These are phyloP conservation scores for Xylaria curta DNA, from an alignment of 495 filamentous ascomycete genomes.

Conservation along the genomic window DNA sequence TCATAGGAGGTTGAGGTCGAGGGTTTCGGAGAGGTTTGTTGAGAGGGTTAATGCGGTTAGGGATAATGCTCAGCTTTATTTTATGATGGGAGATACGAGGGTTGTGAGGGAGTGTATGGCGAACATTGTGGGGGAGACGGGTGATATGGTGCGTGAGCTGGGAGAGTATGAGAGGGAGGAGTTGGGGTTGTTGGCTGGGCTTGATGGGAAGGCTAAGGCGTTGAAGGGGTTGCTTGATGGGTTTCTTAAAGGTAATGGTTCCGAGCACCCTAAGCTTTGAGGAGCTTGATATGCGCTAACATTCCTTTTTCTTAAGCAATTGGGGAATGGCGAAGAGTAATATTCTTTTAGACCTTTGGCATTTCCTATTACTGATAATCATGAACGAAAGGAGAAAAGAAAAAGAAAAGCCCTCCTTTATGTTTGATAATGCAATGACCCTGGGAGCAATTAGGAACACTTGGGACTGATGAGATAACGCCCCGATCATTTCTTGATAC, in stretches of 20 bases:
- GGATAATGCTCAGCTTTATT: not conserved
- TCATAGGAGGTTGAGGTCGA: not conserved
- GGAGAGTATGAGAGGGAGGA: not conserved
- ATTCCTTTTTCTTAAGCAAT: not conserved
- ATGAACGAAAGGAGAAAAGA: not conserved
- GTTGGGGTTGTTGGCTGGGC: not conserved
- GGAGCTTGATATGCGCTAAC: not conserved
- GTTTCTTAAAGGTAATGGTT: too few relatives aligned
- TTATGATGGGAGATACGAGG: not conserved
- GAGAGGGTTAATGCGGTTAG: not conserved
- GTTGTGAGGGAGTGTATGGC: not conserved
- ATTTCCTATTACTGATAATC: not conserved
- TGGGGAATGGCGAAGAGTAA: not conserved
- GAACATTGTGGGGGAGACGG: not conserved
- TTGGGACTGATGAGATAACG: conserved; percentile 3
- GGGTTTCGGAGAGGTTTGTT: not conserved
- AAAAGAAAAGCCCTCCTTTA: not conserved
- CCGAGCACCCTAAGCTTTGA: conserved; percentile 1
- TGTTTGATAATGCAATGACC: not conserved
- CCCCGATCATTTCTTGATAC: conserved; percentile 37
- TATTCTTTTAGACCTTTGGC: not conserved
- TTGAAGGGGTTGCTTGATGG: not conserved
- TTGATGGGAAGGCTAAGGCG: not conserved
- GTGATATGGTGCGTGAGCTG: not conserved
- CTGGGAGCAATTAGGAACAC: not conserved